Evolutionary conservation across 495 filamentous ascomycete species (phyloP).

Genomic region (Mytilinidion resinicola): DNA sequence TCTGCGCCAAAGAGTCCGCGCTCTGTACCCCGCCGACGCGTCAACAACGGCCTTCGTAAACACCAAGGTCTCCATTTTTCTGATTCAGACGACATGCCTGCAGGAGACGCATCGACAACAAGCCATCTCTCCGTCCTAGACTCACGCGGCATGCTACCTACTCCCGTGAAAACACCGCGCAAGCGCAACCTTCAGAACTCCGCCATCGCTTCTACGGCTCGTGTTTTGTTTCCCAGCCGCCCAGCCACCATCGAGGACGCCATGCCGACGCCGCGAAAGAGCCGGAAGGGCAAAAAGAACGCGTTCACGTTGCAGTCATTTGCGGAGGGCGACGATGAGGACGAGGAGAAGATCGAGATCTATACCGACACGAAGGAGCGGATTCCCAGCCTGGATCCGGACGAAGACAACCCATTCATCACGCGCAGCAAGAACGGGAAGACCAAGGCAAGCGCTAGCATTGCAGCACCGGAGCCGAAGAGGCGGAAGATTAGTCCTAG

Average conservation of each 20-base stretch:
- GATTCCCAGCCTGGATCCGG: conserved; percentile 62
- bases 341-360: conserved; percentile 55
- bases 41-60: background rate
- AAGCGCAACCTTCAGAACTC: conserved; percentile 52
- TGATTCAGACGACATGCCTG: conserved; percentile 25
- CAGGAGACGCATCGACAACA: conserved; percentile 12
- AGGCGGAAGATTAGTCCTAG: conserved; percentile 3
- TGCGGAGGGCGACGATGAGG: conserved; percentile 47
- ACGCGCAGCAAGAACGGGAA: conserved; percentile 39
- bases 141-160: conserved; percentile 61
- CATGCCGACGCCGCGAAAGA: conserved; percentile 54
- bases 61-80: conserved; percentile 6
- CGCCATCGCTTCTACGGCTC: conserved; percentile 58
- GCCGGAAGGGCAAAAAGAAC: conserved; percentile 49
- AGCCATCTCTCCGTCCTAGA: conserved; percentile 18
- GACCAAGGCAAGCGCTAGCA: conserved; percentile 25
- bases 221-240: conserved; percentile 62
- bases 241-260: conserved; percentile 45
- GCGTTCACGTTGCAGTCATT: conserved; percentile 66
- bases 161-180: conserved; percentile 82
- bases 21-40: conserved; percentile 10
- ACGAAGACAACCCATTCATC: conserved; percentile 69
- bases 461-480: conserved; percentile 2
- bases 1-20: conserved; percentile 11
- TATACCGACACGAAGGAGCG: conserved; percentile 87